Base-by-base conservation (phyloP, 257 asterid species). In the Nicotiana obtusifolia region DNA sequence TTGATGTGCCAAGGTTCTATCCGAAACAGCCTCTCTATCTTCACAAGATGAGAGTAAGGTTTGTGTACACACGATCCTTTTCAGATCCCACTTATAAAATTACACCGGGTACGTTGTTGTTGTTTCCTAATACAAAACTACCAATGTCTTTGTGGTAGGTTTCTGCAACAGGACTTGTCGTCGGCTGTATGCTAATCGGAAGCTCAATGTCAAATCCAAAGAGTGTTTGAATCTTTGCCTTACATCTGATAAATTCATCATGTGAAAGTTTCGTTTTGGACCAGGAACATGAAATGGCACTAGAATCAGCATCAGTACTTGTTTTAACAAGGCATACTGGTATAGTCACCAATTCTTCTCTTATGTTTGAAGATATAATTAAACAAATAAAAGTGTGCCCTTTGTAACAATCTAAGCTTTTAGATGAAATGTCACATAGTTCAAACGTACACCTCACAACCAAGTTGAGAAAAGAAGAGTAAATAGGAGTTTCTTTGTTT, bases 321-420 rank as follows among this genome's bases (percentile, higher is more conserved):
- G 96, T 95, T 37, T 91, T 95, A 76, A 84, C 89, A 26, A 5
- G 99, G 99, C 85, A 91, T 93, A 80, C 81, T 95, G 91, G 98
- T 95, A 88, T 86, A 9, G 20, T 20, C 22, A 16, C 10, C 73
- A 54, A 24, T 24, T n/a, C 15, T 66, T 13, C 13, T 33, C 14
- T 30, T 33, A 11, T 44, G 17, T 33, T 35, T 6, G 8, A 35
- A 35, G 41, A 35, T 35, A 35, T 35, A 35, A 35, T 35, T 35
- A 35, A 35, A 35, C 6, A 35, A 35, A 35, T 35, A 35, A 35
- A 35, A 35, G 41, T 1, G 1, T 35, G 41, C 8, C 1, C 0
- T 5, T 1, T 5, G 41, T 5, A 35, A 35, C 8, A 35, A 35
- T 35, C 41, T 35, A 35, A 35, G 8, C 8, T 35, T 35, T 35